Conservation (phyloP, 345 rosid genomes). For the Combretum micranthum region DNA sequence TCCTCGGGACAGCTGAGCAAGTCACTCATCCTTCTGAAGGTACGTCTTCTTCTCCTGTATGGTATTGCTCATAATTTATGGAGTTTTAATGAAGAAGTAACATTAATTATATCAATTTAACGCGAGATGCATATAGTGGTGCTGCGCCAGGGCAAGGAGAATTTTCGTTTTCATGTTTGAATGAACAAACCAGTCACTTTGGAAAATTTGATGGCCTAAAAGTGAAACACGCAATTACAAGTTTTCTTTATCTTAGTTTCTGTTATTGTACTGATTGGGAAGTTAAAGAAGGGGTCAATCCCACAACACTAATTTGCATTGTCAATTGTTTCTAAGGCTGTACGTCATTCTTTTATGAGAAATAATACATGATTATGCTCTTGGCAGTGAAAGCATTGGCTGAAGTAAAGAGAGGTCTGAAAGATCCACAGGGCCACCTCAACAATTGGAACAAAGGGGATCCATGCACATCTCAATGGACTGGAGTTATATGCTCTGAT, state of each 20-base stretch:
- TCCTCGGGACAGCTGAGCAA: constrained; percentile 26
- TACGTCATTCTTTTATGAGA: not conserved
- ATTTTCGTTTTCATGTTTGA: too few relatives aligned
- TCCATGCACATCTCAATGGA: constrained; percentile 84
- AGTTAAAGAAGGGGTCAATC: too few relatives aligned
- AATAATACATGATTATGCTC: constrained; percentile 15
- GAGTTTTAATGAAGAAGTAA: too few relatives aligned
- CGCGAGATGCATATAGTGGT: too few relatives aligned
- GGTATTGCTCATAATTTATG: not conserved
- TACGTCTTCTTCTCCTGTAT: constrained; percentile 4
- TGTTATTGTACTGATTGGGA: too few relatives aligned
- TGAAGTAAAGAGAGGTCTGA: constrained; percentile 36
- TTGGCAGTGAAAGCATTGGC: constrained; percentile 61
- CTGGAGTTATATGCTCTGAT: constrained; percentile 52
- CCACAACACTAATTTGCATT: not conserved
- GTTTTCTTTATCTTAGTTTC: too few relatives aligned
- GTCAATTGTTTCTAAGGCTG: not conserved
- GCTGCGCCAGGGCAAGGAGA: too few relatives aligned
- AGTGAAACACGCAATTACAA: too few relatives aligned
- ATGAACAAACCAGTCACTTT: too few relatives aligned
- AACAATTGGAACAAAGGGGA: constrained; percentile 71
- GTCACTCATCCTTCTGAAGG: constrained; percentile 63
- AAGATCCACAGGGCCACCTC: constrained; percentile 50
- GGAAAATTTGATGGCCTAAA: too few relatives aligned
- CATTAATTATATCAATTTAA: too few relatives aligned